Conservation (phyloP, 1,284 basidiomycete species). For the Trichosporon sp. region DNA sequence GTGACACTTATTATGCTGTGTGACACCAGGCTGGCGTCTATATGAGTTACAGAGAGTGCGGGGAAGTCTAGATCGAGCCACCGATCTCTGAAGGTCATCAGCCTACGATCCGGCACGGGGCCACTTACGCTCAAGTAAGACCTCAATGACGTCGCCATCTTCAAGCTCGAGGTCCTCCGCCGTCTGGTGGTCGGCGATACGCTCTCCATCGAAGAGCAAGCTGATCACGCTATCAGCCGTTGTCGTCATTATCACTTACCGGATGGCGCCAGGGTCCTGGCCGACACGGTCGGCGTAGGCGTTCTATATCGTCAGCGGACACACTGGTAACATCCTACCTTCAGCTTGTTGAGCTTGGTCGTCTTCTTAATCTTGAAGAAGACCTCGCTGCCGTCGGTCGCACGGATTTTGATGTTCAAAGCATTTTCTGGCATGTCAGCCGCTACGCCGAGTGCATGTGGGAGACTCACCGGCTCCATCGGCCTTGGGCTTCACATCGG, state of each 20-base stretch:
- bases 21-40: not conserved
- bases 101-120: no score
- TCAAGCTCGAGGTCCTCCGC: constrained; percentile 79
- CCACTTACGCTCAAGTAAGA: constrained; percentile 82
- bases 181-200: constrained; percentile 80
- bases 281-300: constrained; percentile 93
- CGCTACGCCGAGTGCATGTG: not conserved
- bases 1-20: not conserved
- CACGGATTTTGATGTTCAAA: constrained; percentile 80
- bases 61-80: constrained; percentile 19
- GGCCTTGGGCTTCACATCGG: constrained; percentile 56
- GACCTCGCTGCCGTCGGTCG: constrained; percentile 77
- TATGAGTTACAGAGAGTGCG: not conserved
- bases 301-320: constrained; percentile 54
- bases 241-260: constrained; percentile 56
- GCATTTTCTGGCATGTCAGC: constrained; percentile 56
- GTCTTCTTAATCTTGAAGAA: constrained; percentile 98
- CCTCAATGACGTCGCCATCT: constrained; percentile 78
- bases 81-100: constrained; percentile 31
- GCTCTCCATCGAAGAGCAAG: constrained; percentile 77
- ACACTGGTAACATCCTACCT: constrained; percentile 27
- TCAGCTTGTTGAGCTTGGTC: constrained; percentile 86
- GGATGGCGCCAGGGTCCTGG: constrained; percentile 77
- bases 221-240: constrained; percentile 49
- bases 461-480: constrained; percentile 46